Percentiles rank a stretch among this genome's conserved stretches.
These are phyloP conservation scores for Laburnicola sp. DNA, from an alignment of 2,329 filamentous ascomycete genomes.

Conservation along the genomic window DNA sequence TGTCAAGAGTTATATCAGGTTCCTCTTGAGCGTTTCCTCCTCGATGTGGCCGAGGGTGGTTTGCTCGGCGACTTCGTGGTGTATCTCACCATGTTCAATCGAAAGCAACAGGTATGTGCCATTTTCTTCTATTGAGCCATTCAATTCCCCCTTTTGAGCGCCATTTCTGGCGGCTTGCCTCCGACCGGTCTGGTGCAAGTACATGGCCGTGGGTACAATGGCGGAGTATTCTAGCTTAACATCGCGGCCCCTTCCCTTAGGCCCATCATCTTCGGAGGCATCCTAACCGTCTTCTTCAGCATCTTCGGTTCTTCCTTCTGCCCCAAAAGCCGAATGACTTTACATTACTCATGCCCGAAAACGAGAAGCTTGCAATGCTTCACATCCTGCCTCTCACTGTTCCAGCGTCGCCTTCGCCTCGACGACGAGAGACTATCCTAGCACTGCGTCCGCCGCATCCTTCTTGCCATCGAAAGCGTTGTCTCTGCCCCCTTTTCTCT, in stretches of 20 bases:
- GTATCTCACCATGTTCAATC: slow-evolving; percentile 50
- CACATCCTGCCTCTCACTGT: slow-evolving; percentile 34
- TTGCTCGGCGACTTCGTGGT: slow-evolving; percentile 48
- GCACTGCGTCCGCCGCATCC: slow-evolving; percentile 45
- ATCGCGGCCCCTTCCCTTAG: slow-evolving; percentile 35
- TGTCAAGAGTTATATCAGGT: slow-evolving; percentile 45
- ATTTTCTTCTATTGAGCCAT: slow-evolving; percentile 44
- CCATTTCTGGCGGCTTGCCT: slow-evolving; percentile 49
- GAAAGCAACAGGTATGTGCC: slow-evolving; percentile 46
- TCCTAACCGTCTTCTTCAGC: slow-evolving; percentile 42
- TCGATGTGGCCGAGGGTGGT: slow-evolving; percentile 49
- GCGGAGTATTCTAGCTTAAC: slow-evolving; percentile 34
- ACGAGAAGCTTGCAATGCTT: slow-evolving; percentile 31
- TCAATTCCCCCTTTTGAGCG: slow-evolving; percentile 36
- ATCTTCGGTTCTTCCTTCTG: slow-evolving; percentile 53
- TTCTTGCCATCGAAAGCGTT: slow-evolving; percentile 42
- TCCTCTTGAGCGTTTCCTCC: slow-evolving; percentile 47
- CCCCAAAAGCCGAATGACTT: slow-evolving; percentile 52
- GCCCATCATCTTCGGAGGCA: slow-evolving; percentile 35
- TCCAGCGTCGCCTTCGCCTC: slow-evolving; percentile 26
- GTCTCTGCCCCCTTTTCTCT: slow-evolving; percentile 44
- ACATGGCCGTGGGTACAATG: slow-evolving; percentile 41
- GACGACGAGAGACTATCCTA: slow-evolving; percentile 47
- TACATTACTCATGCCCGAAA: slow-evolving; percentile 34
- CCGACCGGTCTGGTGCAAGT: slow-evolving; percentile 49